Conservation (phyloP, 1,284 basidiomycete species). For the Sparassis latifolia region DNA sequence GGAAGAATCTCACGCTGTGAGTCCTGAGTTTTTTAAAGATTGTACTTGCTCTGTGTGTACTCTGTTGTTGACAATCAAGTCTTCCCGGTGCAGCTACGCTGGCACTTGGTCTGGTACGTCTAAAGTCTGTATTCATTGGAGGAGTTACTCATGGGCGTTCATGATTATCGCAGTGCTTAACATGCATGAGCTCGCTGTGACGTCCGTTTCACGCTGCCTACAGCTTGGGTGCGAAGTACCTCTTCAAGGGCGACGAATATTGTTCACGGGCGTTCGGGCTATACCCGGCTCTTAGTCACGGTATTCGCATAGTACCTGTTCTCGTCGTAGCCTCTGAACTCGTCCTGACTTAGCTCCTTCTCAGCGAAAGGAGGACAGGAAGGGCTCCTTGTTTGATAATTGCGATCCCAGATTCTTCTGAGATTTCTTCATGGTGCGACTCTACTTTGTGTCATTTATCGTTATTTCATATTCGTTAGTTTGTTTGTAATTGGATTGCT, state of each 20-base stretch:
- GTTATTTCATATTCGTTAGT: too few relatives aligned
- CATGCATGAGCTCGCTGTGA: conserved; percentile 56
- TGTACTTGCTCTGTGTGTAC: too few relatives aligned
- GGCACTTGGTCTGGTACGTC: conserved; percentile 32
- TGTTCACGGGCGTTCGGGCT: conserved; percentile 41
- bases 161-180: conserved; percentile 27
- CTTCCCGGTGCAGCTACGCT: conserved; percentile 23
- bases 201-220: conserved; percentile 57
- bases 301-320: conserved; percentile 26
- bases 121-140: background rate
- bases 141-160: conserved; percentile 3
- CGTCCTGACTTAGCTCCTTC: background rate
- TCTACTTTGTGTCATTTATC: too few relatives aligned
- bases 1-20: conserved; percentile 38
- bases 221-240: conserved; percentile 45
- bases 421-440: too few relatives aligned
- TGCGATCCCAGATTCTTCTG: too few relatives aligned
- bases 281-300: conserved; percentile 36
- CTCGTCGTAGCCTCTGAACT: background rate
- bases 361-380: conserved; percentile 16
- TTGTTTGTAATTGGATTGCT: too few relatives aligned
- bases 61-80: conserved; percentile 4
- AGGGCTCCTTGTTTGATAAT: conserved; percentile 1
- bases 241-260: conserved; percentile 35
- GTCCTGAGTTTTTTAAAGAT: conserved; percentile 21